These are phyloP conservation scores for Nakazawaea anatomiae DNA, from an alignment of 805 yeast species.

Conservation along the genomic window DNA sequence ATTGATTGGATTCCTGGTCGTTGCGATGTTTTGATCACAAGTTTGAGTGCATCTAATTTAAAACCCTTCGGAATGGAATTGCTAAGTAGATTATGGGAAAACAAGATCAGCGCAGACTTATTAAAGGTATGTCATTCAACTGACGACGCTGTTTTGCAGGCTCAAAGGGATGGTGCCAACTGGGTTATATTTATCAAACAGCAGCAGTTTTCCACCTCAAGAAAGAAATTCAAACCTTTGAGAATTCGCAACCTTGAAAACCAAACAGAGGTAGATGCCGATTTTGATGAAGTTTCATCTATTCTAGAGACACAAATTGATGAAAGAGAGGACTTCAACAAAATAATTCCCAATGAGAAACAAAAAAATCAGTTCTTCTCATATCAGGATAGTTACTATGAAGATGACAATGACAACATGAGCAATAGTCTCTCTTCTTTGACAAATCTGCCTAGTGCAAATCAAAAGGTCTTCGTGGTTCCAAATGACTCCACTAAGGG, in stretches of 20 bases:
- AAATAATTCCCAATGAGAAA: neutral
- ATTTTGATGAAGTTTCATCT: conserved; percentile 56
- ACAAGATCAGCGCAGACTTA: conserved; percentile 75
- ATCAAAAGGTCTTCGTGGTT: conserved; percentile 60
- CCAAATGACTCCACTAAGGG: conserved; percentile 81
- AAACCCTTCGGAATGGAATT: conserved; percentile 59
- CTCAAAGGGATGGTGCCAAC: conserved; percentile 63
- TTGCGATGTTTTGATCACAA: conserved; percentile 78
- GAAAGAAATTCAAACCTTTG: conserved; percentile 67
- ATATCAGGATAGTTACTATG: conserved; percentile 10
- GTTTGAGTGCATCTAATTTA: conserved; percentile 53
- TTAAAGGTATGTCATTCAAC: conserved; percentile 34
- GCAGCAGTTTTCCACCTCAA: conserved; percentile 29
- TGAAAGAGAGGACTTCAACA: conserved; percentile 12
- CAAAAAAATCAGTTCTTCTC: neutral
- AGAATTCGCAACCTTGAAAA: conserved; percentile 60
- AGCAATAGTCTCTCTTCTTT: conserved; percentile 16
- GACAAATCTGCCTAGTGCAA: conserved; percentile 23
- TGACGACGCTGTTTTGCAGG: conserved; percentile 64
- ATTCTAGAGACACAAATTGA: conserved; percentile 26
- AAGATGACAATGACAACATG: conserved; percentile 16
- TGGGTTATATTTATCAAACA: conserved; percentile 80
- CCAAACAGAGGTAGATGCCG: conserved; percentile 66
- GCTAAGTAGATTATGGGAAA: conserved; percentile 62
- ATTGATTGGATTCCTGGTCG: conserved; percentile 50